phyloP scores from a whole-genome alignment of 371 early-diverging fungal species.

The Mucor circinelloides region DNA sequence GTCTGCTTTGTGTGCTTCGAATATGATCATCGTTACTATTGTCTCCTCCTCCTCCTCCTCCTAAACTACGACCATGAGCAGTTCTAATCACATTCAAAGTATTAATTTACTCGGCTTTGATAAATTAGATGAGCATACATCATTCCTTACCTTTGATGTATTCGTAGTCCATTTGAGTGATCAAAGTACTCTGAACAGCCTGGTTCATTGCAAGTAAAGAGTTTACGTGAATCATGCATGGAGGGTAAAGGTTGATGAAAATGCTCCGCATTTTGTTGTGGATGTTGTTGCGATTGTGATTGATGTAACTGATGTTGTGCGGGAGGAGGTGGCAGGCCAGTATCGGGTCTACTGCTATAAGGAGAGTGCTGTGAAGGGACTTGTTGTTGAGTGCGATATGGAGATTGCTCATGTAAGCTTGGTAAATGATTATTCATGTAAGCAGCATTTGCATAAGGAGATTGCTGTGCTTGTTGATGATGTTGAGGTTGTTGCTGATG shows the following conservation, averaged over 20 bases:
- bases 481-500: not conserved
- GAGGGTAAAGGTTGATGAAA: slow-evolving; percentile 3
- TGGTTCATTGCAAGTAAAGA: slow-evolving; percentile 21
- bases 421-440: slow-evolving; percentile 10
- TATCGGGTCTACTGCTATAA: not conserved
- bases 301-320: not conserved
- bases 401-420: slow-evolving; percentile 17
- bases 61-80: slow-evolving; percentile 11
- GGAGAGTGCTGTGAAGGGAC: not conserved
- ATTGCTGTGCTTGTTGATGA: not conserved
- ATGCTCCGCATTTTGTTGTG: not conserved
- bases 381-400: slow-evolving; percentile 12
- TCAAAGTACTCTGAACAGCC: slow-evolving; percentile 25
- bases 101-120: not conserved
- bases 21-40: not conserved
- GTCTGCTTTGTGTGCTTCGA: slow-evolving; percentile 17
- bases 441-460: not conserved
- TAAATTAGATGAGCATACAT: not conserved
- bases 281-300: not conserved
- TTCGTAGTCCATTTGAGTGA: slow-evolving; percentile 13
- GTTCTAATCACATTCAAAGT: slow-evolving; percentile 4
- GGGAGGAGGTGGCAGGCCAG: not conserved
- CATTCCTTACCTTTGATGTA: slow-evolving; percentile 26
- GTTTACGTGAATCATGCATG: slow-evolving; percentile 24
- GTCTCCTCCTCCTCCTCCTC: slow-evolving; percentile 5